phyloP scores from a whole-genome alignment of 2,329 filamentous ascomycete species.

The Nectriaceae sp. region DNA sequence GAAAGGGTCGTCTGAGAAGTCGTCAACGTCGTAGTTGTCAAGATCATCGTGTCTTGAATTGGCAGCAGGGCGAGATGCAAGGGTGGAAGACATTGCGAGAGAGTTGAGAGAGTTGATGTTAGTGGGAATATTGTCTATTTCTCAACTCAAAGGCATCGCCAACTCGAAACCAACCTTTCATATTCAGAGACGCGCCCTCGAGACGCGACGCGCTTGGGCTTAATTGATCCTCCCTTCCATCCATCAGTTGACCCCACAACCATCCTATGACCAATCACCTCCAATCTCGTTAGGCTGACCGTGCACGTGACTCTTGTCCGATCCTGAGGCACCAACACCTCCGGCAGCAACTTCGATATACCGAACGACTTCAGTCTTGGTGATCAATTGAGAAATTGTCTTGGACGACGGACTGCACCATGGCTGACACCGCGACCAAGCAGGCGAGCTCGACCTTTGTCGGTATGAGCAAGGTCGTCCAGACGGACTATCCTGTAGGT shows the following conservation, averaged over 20 bases:
- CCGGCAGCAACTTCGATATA: conserved; percentile 25
- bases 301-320: conserved; percentile 35
- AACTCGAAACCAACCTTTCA: neutral
- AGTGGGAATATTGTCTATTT: no score
- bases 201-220: conserved; percentile 26
- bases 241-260: neutral
- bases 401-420: conserved; percentile 33
- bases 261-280: conserved; percentile 19
- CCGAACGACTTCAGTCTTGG: conserved; percentile 26
- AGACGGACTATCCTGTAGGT: conserved; percentile 86
- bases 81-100: conserved; percentile 25
- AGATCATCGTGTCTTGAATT: conserved; percentile 58
- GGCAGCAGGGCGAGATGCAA: conserved; percentile 13
- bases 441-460: conserved; percentile 37
- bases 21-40: conserved; percentile 73
- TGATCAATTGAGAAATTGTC: conserved; percentile 31
- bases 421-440: conserved; percentile 42
- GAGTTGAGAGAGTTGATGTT: no score
- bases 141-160: neutral
- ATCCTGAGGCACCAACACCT: conserved; percentile 32
- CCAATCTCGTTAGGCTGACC: conserved; percentile 19
- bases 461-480: conserved; percentile 68
- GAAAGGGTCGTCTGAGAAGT: conserved; percentile 50
- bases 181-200: conserved; percentile 21
- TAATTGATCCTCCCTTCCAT: conserved; percentile 23